Conservation (phyloP, 2,329 filamentous ascomycete genomes). For the Albophoma yamanashiensis region DNA sequence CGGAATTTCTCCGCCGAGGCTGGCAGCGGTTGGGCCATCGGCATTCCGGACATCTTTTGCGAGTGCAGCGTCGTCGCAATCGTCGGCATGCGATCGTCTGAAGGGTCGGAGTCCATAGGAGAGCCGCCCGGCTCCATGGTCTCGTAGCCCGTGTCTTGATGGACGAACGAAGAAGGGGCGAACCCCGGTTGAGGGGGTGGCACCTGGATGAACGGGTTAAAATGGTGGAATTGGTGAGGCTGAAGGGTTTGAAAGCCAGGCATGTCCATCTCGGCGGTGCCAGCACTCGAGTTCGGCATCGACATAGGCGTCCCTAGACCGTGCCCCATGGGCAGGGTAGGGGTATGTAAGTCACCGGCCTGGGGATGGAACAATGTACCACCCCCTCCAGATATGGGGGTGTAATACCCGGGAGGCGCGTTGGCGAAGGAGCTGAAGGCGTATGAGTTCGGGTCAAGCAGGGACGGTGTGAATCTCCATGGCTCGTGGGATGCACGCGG, state of each 20-base stretch:
- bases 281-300: constrained; percentile 58
- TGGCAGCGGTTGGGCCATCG: constrained; percentile 36
- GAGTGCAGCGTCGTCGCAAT: constrained; percentile 51
- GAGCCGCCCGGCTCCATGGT: constrained; percentile 67
- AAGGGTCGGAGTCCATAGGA: constrained; percentile 47
- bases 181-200: constrained; percentile 50
- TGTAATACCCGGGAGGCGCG: constrained; percentile 76
- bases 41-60: constrained; percentile 33
- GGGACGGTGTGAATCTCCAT: constrained; percentile 80
- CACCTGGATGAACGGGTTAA: constrained; percentile 60
- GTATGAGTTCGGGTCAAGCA: constrained; percentile 78
- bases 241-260: constrained; percentile 53
- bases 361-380: constrained; percentile 74
- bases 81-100: constrained; percentile 39
- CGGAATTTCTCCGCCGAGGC: constrained; percentile 64
- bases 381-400: constrained; percentile 71
- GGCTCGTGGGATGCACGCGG: constrained; percentile 69
- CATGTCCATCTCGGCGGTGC: constrained; percentile 51
- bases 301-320: constrained; percentile 75
- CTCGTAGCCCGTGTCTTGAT: constrained; percentile 72
- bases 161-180: constrained; percentile 70
- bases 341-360: constrained; percentile 80
- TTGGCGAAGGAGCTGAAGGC: constrained; percentile 71
- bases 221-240: constrained; percentile 52
- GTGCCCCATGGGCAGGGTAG: constrained; percentile 61